phyloP scores from a whole-genome alignment of 2,329 filamentous ascomycete species.

The Pseudogymnoascus sp. region DNA sequence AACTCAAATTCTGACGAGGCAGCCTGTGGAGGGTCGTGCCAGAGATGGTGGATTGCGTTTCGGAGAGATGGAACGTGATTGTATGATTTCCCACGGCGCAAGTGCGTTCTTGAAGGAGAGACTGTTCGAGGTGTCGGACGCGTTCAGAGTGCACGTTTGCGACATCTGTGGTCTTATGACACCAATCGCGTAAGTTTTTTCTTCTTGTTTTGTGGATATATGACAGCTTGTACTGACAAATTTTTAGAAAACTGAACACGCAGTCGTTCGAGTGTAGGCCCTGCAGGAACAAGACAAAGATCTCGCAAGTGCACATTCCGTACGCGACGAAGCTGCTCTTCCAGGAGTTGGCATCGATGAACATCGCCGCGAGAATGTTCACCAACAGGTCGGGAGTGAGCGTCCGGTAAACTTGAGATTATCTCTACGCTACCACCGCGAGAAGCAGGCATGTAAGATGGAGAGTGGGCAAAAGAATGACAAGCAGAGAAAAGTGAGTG shows the following conservation, averaged over 20 bases:
- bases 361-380: constrained; percentile 96
- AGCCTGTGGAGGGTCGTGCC: constrained; percentile 96
- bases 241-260: constrained; percentile 74
- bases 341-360: constrained; percentile 97
- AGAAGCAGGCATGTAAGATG: neutral
- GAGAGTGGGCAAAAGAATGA: neutral
- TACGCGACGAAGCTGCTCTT: constrained; percentile 97
- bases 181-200: constrained; percentile 78
- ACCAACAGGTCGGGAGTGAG: constrained; percentile 73
- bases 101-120: constrained; percentile 96
- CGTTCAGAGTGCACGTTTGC: constrained; percentile 95
- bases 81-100: constrained; percentile 99
- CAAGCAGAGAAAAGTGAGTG: neutral
- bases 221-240: constrained; percentile 28
- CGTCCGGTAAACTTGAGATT: constrained; percentile 43
- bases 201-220: constrained; percentile 5
- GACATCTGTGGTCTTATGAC: constrained; percentile 99
- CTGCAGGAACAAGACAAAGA: constrained; percentile 98
- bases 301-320: constrained; percentile 94
- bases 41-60: constrained; percentile 96
- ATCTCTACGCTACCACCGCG: neutral
- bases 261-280: constrained; percentile 93
- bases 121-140: constrained; percentile 93
- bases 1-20: constrained; percentile 91
- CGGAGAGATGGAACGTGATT: constrained; percentile 99